Base-by-base conservation (phyloP, 306 rosid genomes). In the Alnus rubra region DNA sequence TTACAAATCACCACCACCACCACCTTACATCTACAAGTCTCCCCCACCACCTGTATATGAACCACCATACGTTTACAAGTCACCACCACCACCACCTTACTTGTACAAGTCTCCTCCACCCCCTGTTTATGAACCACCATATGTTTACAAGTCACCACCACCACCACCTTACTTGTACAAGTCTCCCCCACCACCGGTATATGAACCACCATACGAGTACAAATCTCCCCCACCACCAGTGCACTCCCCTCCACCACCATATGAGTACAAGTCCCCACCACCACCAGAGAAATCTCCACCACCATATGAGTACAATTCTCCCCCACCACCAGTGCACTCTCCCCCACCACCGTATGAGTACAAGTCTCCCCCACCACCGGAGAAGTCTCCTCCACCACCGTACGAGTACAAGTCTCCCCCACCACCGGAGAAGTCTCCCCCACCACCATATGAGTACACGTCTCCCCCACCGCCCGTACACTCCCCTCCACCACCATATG, bases 321-420 rank as follows among this genome's bases (percentile, higher is more conserved):
- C 90, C 18, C 89, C 90, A 54, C 88, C 92, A 16, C 92, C 92
- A 15, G 58, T 79, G 50, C 72, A 33, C 0, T 13, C 74, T 12
- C 78, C 78, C 6, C 82, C 83, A 6, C 81, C 88, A 23, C 70
- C 90, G 23, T 91, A 91, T 69, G 74, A 77, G 63, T 88, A 90
- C 82, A 65, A 47, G 28, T 88, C 91, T 7, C 95, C 95, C 0
- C 95, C 95, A 68, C 93, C 96, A 64, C 93, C 96, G 0, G 80
- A 72, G 68, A 7, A 88, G 5, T 77, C 88, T 65, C 89, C 92
- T n/a, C 85, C 89, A 69, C 96, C 91, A 42, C 88, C 90, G 39
- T 89, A 91, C 81, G 84, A 78, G 75, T 89, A 91, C 6, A 73
- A 82, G 45, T 85, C 91, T 1, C 97, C 93, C 0, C 93, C 96